Conservation (phyloP, 2,329 filamentous ascomycete species). For the Sporothrix variecibatus region DNA sequence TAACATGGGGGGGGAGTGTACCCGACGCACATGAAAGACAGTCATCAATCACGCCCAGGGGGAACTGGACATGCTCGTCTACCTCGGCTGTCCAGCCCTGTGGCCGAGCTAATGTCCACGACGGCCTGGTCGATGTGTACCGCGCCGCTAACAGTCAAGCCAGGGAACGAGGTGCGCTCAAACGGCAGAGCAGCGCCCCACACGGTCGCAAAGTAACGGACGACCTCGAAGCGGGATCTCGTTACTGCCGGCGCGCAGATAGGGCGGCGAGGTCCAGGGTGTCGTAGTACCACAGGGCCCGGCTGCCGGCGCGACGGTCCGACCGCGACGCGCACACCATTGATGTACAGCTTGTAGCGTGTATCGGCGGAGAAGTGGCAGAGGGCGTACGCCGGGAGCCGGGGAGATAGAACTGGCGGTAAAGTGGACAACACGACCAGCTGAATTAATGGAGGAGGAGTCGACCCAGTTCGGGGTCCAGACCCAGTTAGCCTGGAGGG, state of each 20-base stretch:
- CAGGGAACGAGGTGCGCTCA: conserved; percentile 35
- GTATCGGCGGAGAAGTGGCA: conserved; percentile 43
- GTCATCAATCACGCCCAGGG: conserved; percentile 39
- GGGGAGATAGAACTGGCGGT: conserved; percentile 34
- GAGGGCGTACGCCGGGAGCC: not conserved
- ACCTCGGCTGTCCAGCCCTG: conserved; percentile 35
- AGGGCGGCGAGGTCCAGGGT: conserved; percentile 36
- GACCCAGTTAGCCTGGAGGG: conserved; percentile 44
- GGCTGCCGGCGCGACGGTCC: conserved; percentile 43
- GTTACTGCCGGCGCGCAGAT: conserved; percentile 35
- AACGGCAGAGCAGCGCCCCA: conserved; percentile 39
- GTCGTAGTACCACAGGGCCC: conserved; percentile 40
- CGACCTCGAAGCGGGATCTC: conserved; percentile 35
- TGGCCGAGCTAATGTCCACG: conserved; percentile 26
- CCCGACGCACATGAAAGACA: conserved; percentile 46
- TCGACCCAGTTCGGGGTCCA: conserved; percentile 43
- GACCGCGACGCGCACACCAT: conserved; percentile 40
- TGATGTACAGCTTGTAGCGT: conserved; percentile 46
- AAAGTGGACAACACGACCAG: conserved; percentile 40
- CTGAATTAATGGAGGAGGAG: conserved; percentile 34
- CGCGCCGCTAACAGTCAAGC: conserved; percentile 35
- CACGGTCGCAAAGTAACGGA: conserved; percentile 36
- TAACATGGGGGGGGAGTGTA: no score
- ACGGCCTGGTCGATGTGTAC: conserved; percentile 21
- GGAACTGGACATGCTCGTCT: conserved; percentile 34